Percentiles rank a stretch among this genome's conserved stretches.
Evolutionary conservation across 306 rosid species (phyloP).

Genomic region (Pyrus betulifolia): DNA sequence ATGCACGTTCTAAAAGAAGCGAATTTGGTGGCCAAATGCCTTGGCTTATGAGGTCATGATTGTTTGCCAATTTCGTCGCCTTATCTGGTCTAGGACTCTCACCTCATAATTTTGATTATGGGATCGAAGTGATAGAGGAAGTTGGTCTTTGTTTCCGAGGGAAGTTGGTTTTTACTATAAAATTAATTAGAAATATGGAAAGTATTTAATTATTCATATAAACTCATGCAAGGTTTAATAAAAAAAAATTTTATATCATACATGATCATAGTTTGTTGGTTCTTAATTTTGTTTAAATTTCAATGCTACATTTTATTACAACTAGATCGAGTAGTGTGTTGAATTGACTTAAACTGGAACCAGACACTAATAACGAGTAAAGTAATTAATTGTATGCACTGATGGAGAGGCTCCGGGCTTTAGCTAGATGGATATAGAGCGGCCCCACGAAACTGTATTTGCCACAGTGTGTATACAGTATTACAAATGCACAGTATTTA

Average conservation of each 20-base stretch:
- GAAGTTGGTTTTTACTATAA: neutral
- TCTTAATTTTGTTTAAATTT: neutral
- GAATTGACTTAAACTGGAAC: neutral
- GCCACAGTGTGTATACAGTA: neutral
- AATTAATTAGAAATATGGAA: too few species aligned
- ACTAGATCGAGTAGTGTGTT: neutral
- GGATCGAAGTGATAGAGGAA: neutral
- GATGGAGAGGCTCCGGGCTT: neutral
- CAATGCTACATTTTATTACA: neutral
- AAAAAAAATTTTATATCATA: too few species aligned
- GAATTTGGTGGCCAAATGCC: neutral
- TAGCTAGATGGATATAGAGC: neutral
- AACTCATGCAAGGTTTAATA: neutral
- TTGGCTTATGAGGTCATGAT: neutral
- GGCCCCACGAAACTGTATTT: neutral
- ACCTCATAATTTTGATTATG: neutral
- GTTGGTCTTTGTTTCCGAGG: neutral
- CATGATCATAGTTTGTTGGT: neutral
- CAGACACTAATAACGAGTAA: neutral
- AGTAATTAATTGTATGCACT: neutral
- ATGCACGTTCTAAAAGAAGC: neutral
- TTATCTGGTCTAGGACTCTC: neutral
- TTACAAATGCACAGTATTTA: neutral
- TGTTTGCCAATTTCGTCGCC: neutral
- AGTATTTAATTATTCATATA: neutral